Percentiles rank a stretch among this genome's conserved stretches.
Evolutionary conservation across 345 rosid species (phyloP).

Genomic region (Eucalyptus camaldulensis): DNA sequence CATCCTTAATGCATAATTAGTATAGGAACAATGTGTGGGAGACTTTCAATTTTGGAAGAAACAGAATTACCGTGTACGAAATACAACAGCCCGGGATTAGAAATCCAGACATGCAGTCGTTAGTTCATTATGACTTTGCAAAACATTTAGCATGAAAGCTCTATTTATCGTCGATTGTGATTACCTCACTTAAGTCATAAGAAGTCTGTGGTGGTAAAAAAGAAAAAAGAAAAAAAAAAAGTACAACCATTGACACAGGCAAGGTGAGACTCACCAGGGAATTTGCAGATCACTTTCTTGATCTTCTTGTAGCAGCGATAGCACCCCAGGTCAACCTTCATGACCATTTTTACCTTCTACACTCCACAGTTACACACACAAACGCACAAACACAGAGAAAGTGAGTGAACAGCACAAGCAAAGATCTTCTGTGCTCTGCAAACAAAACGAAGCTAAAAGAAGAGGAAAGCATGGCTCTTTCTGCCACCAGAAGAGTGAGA

Average conservation of each 20-base stretch:
- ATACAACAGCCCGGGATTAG: background rate
- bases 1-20: background rate
- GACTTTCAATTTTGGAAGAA: background rate
- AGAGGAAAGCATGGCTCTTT: background rate
- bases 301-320: slow-evolving; percentile 23
- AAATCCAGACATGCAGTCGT: background rate
- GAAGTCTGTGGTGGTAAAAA: background rate
- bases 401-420: background rate
- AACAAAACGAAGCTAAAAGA: background rate
- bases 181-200: background rate
- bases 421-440: background rate
- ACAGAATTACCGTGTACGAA: background rate
- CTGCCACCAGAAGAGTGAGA: background rate
- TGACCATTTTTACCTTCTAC: slow-evolving; percentile 14
- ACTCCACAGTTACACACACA: background rate
- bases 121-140: background rate
- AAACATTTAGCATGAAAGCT: background rate
- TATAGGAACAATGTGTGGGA: background rate
- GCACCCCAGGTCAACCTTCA: slow-evolving; percentile 21
- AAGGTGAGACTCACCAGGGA: slow-evolving; percentile 15
- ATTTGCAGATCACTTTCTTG: slow-evolving; percentile 15
- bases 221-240: slow-evolving; percentile 16
- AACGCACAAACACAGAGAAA: background rate
- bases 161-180: background rate
- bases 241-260: background rate